Conservation (phyloP, 2,329 filamentous ascomycete species). For the Ambrosiella beaveri region DNA sequence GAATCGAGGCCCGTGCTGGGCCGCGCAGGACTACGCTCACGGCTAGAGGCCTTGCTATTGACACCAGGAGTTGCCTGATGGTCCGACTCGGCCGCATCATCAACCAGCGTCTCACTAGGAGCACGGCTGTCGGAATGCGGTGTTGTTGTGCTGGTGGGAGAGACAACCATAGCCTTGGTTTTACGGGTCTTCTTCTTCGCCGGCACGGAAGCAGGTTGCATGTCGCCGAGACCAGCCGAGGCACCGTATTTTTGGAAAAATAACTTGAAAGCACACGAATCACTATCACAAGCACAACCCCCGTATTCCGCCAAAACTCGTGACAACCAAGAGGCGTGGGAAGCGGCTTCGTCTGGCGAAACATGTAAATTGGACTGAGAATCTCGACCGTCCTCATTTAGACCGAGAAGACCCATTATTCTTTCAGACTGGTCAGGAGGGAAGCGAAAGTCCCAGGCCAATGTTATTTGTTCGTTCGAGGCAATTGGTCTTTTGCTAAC, state of each 20-base stretch:
- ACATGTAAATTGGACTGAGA: slow-evolving; percentile 19
- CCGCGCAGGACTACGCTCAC: slow-evolving; percentile 44
- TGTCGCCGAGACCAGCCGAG: slow-evolving; percentile 8
- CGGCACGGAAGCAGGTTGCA: neutral
- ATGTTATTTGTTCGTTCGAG: slow-evolving; percentile 44
- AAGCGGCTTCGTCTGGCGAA: slow-evolving; percentile 39
- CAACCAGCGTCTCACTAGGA: slow-evolving; percentile 41
- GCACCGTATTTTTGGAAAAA: slow-evolving; percentile 37
- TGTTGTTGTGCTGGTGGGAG: slow-evolving; percentile 37
- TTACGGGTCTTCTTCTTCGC: slow-evolving; percentile 34
- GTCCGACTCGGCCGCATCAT: slow-evolving; percentile 36
- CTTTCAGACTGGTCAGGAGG: slow-evolving; percentile 36
- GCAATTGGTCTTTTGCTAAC: slow-evolving; percentile 63
- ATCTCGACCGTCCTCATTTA: slow-evolving; percentile 39
- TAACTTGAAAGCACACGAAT: slow-evolving; percentile 45
- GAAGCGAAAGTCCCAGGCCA: slow-evolving; percentile 50
- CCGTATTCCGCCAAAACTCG: slow-evolving; percentile 61
- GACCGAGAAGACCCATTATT: slow-evolving; percentile 41
- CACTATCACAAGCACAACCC: slow-evolving; percentile 57
- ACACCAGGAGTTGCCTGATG: slow-evolving; percentile 30
- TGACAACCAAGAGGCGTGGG: slow-evolving; percentile 47
- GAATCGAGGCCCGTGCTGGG: slow-evolving; percentile 37
- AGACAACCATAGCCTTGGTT: slow-evolving; percentile 36
- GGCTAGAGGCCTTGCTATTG: slow-evolving; percentile 48
- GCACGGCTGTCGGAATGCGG: slow-evolving; percentile 46